These are phyloP conservation scores for Lentinula sp. DNA, from an alignment of 768 basidiomycete species.

Conservation along the genomic window DNA sequence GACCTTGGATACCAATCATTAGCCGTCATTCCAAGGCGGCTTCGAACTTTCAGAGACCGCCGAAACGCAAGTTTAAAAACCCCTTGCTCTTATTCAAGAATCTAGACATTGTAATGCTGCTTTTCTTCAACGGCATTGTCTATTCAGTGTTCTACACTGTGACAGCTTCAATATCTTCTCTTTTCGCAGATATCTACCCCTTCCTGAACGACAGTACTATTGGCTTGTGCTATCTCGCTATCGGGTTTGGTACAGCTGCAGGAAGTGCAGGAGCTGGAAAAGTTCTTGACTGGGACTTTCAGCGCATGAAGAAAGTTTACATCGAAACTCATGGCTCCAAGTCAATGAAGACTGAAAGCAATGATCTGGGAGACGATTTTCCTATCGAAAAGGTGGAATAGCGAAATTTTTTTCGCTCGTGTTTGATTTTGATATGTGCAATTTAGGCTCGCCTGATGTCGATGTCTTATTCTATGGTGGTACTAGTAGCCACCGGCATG, in stretches of 20 bases:
- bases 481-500: slow-evolving; percentile 26
- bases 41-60: slow-evolving; percentile 24
- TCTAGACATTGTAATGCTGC: slow-evolving; percentile 48
- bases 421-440: neutral
- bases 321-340: slow-evolving; percentile 33
- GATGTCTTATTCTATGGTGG: slow-evolving; percentile 21
- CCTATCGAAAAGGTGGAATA: slow-evolving; percentile 43
- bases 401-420: slow-evolving; percentile 42
- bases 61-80: slow-evolving; percentile 41
- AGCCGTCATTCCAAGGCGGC: slow-evolving; percentile 23
- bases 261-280: slow-evolving; percentile 57
- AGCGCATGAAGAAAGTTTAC: slow-evolving; percentile 33
- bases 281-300: slow-evolving; percentile 63
- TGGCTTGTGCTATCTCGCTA: slow-evolving; percentile 73
- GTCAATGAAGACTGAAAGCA: slow-evolving; percentile 32
- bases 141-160: slow-evolving; percentile 58
- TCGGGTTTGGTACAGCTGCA: slow-evolving; percentile 65
- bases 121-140: slow-evolving; percentile 44
- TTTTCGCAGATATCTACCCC: slow-evolving; percentile 51
- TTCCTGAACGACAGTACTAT: slow-evolving; percentile 55
- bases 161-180: slow-evolving; percentile 53
- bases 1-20: slow-evolving; percentile 46
- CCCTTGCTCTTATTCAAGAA: slow-evolving; percentile 51
- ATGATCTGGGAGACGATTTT: slow-evolving; percentile 57
- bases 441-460: slow-evolving; percentile 26